Conservation (phyloP, 139 green algal species). For the Mesotaenium endlicherianum region DNA sequence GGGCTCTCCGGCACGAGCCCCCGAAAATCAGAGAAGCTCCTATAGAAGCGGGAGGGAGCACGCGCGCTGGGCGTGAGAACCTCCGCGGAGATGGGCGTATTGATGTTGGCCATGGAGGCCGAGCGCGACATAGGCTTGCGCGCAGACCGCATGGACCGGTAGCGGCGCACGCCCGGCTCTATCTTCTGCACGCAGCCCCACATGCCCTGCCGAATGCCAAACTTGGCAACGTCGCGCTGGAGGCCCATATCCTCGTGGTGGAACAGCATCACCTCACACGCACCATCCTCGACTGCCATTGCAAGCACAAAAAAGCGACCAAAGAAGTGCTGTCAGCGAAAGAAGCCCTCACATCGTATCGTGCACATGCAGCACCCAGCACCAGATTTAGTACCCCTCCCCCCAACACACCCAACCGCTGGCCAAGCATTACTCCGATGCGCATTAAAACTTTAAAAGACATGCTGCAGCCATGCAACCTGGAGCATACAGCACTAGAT, state of each 20-base stretch:
- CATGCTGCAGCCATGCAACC: too few species aligned
- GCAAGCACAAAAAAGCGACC: background rate
- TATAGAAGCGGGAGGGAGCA: background rate
- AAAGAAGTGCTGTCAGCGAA: background rate
- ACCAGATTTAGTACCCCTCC: too few species aligned
- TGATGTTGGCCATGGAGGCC: constrained; percentile 27
- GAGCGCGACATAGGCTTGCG: constrained; percentile 4
- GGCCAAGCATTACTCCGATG: too few species aligned
- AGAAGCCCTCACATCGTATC: too few species aligned
- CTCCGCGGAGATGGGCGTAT: constrained; percentile 16
- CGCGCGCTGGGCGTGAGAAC: background rate
- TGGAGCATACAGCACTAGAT: too few species aligned
- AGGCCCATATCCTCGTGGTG: constrained; percentile 52
- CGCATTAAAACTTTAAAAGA: too few species aligned
- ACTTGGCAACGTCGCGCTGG: constrained; percentile 50
- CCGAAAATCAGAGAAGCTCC: background rate
- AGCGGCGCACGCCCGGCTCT: constrained; percentile 36
- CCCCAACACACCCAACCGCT: too few species aligned
- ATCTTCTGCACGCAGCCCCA: constrained; percentile 52
- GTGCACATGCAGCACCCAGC: too few species aligned
- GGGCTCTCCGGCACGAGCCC: background rate
- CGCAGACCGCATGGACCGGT: background rate
- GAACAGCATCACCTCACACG: constrained; percentile 38
- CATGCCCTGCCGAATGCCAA: constrained; percentile 50
- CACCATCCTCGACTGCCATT: constrained; percentile 7